Conservation (phyloP, 805 yeast genomes). For the Myxozyma melibiosi region DNA sequence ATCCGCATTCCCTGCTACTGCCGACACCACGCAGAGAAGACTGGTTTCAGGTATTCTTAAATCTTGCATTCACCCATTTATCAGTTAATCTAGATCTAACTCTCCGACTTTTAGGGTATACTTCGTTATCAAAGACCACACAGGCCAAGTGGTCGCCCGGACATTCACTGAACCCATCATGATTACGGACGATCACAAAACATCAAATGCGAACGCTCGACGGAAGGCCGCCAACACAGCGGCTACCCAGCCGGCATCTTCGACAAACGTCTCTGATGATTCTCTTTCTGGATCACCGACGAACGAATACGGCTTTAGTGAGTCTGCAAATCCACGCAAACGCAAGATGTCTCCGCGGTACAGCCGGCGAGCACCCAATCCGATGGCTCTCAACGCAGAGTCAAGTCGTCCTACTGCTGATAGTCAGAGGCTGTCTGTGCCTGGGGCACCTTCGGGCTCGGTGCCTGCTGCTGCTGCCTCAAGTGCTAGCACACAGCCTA, state of each 20-base stretch:
- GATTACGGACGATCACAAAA: constrained; percentile 93
- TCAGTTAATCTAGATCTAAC: not conserved
- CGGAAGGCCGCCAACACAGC: constrained; percentile 11
- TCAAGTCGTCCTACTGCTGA: not conserved
- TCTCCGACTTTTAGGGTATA: constrained; percentile 36
- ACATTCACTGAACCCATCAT: constrained; percentile 72
- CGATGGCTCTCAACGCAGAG: not conserved
- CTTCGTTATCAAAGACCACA: constrained; percentile 59
- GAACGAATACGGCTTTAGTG: constrained; percentile 24
- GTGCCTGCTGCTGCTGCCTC: not conserved
- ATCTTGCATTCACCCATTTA: not conserved
- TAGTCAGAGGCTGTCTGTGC: not conserved
- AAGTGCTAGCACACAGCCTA: not conserved
- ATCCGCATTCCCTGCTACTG: constrained; percentile 93
- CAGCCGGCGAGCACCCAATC: not conserved
- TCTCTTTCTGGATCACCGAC: constrained; percentile 27
- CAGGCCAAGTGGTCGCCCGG: constrained; percentile 69
- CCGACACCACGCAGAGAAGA: constrained; percentile 88
- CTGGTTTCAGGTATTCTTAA: constrained; percentile 80
- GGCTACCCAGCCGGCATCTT: constrained; percentile 11
- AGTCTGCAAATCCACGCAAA: constrained; percentile 25
- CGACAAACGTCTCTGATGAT: constrained; percentile 22
- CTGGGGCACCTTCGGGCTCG: not conserved
- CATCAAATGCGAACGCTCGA: constrained; percentile 36
- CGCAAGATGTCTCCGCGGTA: constrained; percentile 21